A percentile compares a stretch with the other conserved stretches of the same genome.
Conservation (phyloP, 2,329 filamentous ascomycete species). For the Magnaporthiopsis poae region DNA sequence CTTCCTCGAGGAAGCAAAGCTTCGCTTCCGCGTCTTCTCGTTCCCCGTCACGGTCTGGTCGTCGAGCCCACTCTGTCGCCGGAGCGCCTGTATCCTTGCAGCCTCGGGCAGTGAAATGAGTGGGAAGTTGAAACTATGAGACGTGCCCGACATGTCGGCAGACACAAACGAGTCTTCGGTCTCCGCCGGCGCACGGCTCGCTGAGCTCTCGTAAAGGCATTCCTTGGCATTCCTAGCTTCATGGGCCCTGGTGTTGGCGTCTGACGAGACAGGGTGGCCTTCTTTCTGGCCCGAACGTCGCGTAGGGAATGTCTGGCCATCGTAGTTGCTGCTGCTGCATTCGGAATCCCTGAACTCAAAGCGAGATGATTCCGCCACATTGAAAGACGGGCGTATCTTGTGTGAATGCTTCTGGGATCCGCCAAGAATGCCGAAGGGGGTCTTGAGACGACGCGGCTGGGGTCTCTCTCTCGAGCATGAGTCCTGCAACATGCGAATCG, state of each 20-base stretch:
- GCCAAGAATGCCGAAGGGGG: not conserved
- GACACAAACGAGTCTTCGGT: slow-evolving; percentile 5
- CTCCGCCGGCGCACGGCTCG: not conserved
- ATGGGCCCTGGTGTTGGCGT: not conserved
- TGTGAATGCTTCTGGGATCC: not conserved
- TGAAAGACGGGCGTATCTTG: slow-evolving; percentile 1
- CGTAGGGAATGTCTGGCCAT: not conserved
- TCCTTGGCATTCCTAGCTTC: not conserved
- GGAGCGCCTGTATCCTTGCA: slow-evolving; percentile 19
- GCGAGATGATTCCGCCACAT: not conserved
- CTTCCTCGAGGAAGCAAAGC: slow-evolving; percentile 2
- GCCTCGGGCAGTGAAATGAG: slow-evolving; percentile 24
- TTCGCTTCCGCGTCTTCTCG: slow-evolving; percentile 8
- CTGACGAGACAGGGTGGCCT: not conserved
- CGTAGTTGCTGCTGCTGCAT: not conserved
- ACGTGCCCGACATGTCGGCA: slow-evolving; percentile 11
- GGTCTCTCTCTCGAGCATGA: not conserved
- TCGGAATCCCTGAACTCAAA: slow-evolving; percentile 13
- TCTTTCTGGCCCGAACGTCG: not conserved
- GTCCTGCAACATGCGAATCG: slow-evolving; percentile 11
- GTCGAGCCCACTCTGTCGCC: slow-evolving; percentile 15
- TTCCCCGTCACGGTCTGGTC: slow-evolving; percentile 15
- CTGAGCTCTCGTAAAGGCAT: not conserved
- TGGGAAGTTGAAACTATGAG: slow-evolving; percentile 20
- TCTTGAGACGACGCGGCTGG: not conserved